Percentiles rank a stretch among this genome's conserved stretches.
Evolutionary conservation across 140 eudicot species (phyloP).

Genomic region (Flaveria floridana): DNA sequence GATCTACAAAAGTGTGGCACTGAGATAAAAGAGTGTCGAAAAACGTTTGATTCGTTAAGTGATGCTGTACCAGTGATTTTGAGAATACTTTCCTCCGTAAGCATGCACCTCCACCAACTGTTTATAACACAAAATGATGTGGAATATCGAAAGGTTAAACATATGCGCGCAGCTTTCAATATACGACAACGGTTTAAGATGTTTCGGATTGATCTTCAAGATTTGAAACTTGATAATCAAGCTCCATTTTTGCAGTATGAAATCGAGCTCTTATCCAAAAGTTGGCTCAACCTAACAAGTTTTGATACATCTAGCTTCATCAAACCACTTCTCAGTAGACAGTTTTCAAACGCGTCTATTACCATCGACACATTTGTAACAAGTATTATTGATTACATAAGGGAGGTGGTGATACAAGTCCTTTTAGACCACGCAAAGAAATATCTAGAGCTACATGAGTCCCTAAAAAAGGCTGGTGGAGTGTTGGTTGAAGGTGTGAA

Average conservation of each 20-base stretch:
- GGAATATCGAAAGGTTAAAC: background rate
- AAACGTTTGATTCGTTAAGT: background rate
- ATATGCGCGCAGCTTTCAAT: background rate
- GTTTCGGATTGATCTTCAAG: background rate
- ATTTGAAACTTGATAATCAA: background rate
- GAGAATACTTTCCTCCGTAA: background rate
- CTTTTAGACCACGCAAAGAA: background rate
- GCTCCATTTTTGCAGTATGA: background rate
- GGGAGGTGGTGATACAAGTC: background rate
- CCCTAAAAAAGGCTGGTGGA: background rate
- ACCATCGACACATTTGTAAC: background rate
- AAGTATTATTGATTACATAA: background rate
- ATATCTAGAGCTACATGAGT: background rate
- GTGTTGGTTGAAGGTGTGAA: background rate
- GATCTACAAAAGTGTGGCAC: background rate
- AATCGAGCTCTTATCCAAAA: background rate
- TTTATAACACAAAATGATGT: background rate
- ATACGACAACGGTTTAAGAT: background rate
- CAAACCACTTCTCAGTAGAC: constrained; percentile 1
- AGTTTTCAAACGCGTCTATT: background rate
- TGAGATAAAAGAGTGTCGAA: background rate
- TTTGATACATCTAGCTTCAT: background rate
- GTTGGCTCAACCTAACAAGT: too few relatives aligned
- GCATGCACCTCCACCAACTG: background rate
- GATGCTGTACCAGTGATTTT: background rate